Percentiles rank a stretch among this genome's conserved stretches.
These are phyloP conservation scores for Cladophialophora immunda DNA, from an alignment of 2,329 filamentous ascomycete genomes.

Conservation along the genomic window DNA sequence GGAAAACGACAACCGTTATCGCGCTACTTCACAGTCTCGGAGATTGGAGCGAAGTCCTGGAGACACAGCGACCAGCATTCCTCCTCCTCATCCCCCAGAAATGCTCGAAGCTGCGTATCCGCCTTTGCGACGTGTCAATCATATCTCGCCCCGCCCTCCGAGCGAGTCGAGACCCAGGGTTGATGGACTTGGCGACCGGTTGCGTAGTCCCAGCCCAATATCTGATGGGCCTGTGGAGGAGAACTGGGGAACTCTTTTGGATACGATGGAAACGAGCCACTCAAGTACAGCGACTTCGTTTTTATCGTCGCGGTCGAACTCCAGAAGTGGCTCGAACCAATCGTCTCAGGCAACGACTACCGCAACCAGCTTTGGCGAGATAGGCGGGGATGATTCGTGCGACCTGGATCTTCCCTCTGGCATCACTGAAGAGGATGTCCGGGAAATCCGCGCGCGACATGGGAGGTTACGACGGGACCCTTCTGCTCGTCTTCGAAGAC, in stretches of 20 bases:
- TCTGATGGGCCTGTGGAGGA: conserved; percentile 54
- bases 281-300: conserved; percentile 87
- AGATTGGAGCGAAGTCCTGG: conserved; percentile 21
- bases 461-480: conserved; percentile 24
- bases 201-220: conserved; percentile 77
- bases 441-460: conserved; percentile 39
- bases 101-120: conserved; percentile 34
- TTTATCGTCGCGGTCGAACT: conserved; percentile 67
- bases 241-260: conserved; percentile 81
- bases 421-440: conserved; percentile 40
- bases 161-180: conserved; percentile 46
- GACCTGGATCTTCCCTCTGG: conserved; percentile 40
- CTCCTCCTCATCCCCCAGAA: conserved; percentile 36
- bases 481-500: neutral
- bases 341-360: conserved; percentile 49
- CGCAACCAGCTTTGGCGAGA: conserved; percentile 41
- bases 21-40: conserved; percentile 50
- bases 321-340: conserved; percentile 41
- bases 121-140: conserved; percentile 46
- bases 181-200: conserved; percentile 84
- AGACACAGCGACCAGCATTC: conserved; percentile 29
- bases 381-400: conserved; percentile 38
- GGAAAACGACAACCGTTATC: conserved; percentile 41
- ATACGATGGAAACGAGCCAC: conserved; percentile 81
- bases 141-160: conserved; percentile 40